Evolutionary conservation across 179 eudicot genomes (phyloP).

Genomic region (Silene noctiflora): DNA sequence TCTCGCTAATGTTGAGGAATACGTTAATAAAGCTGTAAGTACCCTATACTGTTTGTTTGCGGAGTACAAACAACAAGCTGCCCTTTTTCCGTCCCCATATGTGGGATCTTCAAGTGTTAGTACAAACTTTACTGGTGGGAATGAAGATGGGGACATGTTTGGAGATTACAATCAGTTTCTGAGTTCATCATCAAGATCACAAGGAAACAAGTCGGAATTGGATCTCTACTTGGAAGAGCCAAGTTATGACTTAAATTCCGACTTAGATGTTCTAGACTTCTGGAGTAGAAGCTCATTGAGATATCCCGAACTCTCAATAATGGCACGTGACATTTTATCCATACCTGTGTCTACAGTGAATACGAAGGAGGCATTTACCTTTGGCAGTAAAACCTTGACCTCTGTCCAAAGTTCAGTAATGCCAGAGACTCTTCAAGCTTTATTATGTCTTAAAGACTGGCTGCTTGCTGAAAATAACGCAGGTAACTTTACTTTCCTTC

Average conservation of each 20-base stretch:
- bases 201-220: conserved; percentile 44
- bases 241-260: conserved; percentile 44
- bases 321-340: conserved; percentile 47
- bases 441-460: conserved; percentile 51
- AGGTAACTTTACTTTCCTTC: conserved; percentile 23
- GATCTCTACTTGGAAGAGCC: conserved; percentile 50
- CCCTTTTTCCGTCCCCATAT: conserved; percentile 24
- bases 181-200: conserved; percentile 39
- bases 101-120: conserved; percentile 34
- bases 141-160: conserved; percentile 45
- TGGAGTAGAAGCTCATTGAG: conserved; percentile 50
- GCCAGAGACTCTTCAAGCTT: conserved; percentile 51
- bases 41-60: conserved; percentile 39
- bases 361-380: conserved; percentile 32
- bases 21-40: conserved; percentile 39
- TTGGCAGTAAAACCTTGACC: conserved; percentile 35
- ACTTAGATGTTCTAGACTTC: conserved; percentile 43
- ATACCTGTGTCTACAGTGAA: conserved; percentile 42
- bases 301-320: conserved; percentile 43
- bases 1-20: conserved; percentile 31
- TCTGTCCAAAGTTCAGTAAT: conserved; percentile 33
- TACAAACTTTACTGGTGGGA: conserved; percentile 38
- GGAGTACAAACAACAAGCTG: conserved; percentile 37
- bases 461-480: conserved; percentile 32
- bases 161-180: conserved; percentile 48